phyloP scores from a whole-genome alignment of 257 asterid species.

The Plantago major region DNA sequence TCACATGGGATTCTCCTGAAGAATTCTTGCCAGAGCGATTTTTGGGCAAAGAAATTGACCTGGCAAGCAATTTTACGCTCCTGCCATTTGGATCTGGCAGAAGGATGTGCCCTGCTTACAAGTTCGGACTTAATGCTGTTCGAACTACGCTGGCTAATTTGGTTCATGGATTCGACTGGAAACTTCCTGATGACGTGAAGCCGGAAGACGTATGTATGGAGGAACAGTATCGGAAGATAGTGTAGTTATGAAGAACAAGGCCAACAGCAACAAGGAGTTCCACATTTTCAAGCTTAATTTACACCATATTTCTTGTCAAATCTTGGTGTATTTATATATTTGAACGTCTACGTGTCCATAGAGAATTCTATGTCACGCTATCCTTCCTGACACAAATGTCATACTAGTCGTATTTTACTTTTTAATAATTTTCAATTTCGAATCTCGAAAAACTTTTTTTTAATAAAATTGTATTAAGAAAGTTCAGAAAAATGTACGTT shows the following conservation, averaged over 20 bases:
- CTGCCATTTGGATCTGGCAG: slow-evolving; percentile 24
- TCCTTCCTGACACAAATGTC: too few species aligned
- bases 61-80: slow-evolving; percentile 14
- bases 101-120: slow-evolving; percentile 21
- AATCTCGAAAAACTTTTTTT: too few species aligned
- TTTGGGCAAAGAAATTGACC: slow-evolving; percentile 4
- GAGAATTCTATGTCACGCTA: too few species aligned
- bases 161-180: slow-evolving; percentile 26
- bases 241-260: not conserved
- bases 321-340: too few species aligned
- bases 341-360: too few species aligned
- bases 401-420: too few species aligned
- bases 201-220: slow-evolving; percentile 26
- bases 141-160: slow-evolving; percentile 20
- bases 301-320: too few species aligned
- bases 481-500: too few species aligned
- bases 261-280: not conserved
- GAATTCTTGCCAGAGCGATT: slow-evolving; percentile 22
- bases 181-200: slow-evolving; percentile 24
- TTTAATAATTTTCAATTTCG: too few species aligned
- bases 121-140: slow-evolving; percentile 19
- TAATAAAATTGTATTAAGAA: too few species aligned
- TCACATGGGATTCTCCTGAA: not conserved
- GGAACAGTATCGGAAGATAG: slow-evolving; percentile 15
- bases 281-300: not conserved